Evolutionary conservation across 352 stramenopile species (phyloP).

Genomic region (Phytophthora foliorum): DNA sequence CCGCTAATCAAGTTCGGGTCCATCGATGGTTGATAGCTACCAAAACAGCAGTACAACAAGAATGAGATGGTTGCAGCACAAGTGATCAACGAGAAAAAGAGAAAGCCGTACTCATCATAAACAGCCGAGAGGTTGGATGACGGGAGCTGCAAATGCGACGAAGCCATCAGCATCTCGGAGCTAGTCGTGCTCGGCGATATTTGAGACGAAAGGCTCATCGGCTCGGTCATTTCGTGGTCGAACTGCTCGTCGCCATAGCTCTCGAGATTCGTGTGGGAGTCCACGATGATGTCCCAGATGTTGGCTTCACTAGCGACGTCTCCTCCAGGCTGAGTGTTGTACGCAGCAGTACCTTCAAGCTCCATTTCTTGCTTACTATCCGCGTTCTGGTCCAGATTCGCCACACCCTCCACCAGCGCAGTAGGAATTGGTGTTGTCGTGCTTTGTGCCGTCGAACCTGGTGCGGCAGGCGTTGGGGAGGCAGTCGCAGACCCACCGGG

Average conservation of each 20-base stretch:
- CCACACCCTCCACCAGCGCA: slow-evolving; percentile 37
- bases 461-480: slow-evolving; percentile 50
- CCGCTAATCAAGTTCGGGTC: slow-evolving; percentile 17
- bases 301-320: slow-evolving; percentile 70
- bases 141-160: slow-evolving; percentile 27
- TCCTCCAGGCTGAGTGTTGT: slow-evolving; percentile 11
- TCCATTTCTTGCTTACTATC: slow-evolving; percentile 26
- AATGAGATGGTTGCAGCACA: not conserved
- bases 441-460: slow-evolving; percentile 55
- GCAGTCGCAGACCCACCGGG: slow-evolving; percentile 11
- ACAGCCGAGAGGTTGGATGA: slow-evolving; percentile 25
- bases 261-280: slow-evolving; percentile 45
- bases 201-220: slow-evolving; percentile 38
- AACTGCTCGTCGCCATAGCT: slow-evolving; percentile 43
- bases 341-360: not conserved
- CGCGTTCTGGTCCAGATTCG: slow-evolving; percentile 38
- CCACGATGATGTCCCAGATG: slow-evolving; percentile 49
- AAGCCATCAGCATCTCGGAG: slow-evolving; percentile 16
- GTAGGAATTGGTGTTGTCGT: slow-evolving; percentile 26
- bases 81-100: not conserved
- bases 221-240: slow-evolving; percentile 42
- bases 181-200: slow-evolving; percentile 8
- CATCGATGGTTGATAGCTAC: slow-evolving; percentile 13
- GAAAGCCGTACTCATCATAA: slow-evolving; percentile 45
- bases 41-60: not conserved